Base-by-base conservation (phyloP, 352 stramenopile genomes). In the Globisporangium mamillatum region DNA sequence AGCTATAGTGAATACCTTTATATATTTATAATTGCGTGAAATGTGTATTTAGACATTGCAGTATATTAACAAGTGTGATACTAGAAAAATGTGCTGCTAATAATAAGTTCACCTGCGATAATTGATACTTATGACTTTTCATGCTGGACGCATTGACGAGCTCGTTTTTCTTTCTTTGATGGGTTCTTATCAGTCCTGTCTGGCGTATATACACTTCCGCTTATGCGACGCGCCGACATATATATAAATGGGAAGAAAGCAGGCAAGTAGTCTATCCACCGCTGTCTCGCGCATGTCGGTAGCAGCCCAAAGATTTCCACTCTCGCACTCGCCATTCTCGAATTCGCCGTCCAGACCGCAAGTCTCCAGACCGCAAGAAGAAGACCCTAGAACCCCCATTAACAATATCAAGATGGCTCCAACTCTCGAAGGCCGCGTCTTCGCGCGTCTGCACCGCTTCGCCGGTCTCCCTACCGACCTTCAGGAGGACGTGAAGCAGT, bases 351-450 rank as follows among this genome's bases (percentile, higher is more conserved):
- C 48, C 5, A 54, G 48, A 22, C 48, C 48, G 18, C 48, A 54
- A 53, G 46, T 53, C 46, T 18, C 38, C 12, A 41, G 36, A 41
- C 9, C 36, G 29, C 36, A 14, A 41, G 36, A 52, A 50, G 14
- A 53, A 22, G 18, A 54, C 20, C n/a, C 46, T 25, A 54, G 20
- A 48, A 6, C 41, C 14, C 50, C 9, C 22, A n/a, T 36, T 24
- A 20, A 16, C 50, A 56, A 16, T 56, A 4, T 24, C 10, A 38
- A 6, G 10, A 57, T 59, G 53, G 25, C 53, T 25, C 53, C 24
- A 59, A 34, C 24, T 24, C 50, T 67, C 34, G 63, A 67, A 60
- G 63, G 63, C 22, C 63, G 63, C 52, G 63, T 67, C 29, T 67
- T 61, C 24, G 63, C 20, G 16, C 63, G 63, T 32, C 25, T 60